Evolutionary conservation across 495 filamentous ascomycete species (phyloP).

Genomic region (Chaetomium fimeti): DNA sequence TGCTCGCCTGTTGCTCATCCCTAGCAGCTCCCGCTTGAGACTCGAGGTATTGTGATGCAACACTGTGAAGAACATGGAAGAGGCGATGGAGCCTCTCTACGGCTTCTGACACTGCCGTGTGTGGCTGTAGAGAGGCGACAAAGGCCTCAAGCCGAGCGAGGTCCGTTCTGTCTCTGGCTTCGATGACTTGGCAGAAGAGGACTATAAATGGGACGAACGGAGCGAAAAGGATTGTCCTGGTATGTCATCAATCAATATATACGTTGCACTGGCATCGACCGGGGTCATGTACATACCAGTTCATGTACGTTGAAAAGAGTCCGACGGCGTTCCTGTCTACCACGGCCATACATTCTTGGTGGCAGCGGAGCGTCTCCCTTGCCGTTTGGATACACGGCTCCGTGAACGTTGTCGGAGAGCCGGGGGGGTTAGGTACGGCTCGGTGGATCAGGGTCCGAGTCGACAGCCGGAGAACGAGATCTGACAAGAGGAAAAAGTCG

Average conservation of each 20-base stretch:
- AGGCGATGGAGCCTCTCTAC: slow-evolving; percentile 57
- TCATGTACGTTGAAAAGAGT: slow-evolving; percentile 57
- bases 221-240: slow-evolving; percentile 60
- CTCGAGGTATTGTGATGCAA: slow-evolving; percentile 61
- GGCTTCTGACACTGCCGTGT: slow-evolving; percentile 51
- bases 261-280: too few relatives aligned
- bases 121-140: slow-evolving; percentile 52
- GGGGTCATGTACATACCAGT: slow-evolving; percentile 49
- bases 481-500: slow-evolving; percentile 50
- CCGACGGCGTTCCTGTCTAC: slow-evolving; percentile 42
- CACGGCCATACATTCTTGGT: slow-evolving; percentile 52
- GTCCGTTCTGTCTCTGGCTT: slow-evolving; percentile 45
- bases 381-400: slow-evolving; percentile 58
- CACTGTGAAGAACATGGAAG: slow-evolving; percentile 58
- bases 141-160: slow-evolving; percentile 56
- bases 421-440: slow-evolving; percentile 52
- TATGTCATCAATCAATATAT: background rate
- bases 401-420: slow-evolving; percentile 50
- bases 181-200: slow-evolving; percentile 64
- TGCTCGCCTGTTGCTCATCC: background rate
- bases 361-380: slow-evolving; percentile 51
- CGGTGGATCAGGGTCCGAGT: slow-evolving; percentile 58
- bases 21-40: background rate
- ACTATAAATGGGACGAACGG: slow-evolving; percentile 69
- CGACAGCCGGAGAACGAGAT: slow-evolving; percentile 55